Evolutionary conservation across 371 early-diverging fungal species (phyloP), one percentile per base, ranked within the genome.

Genomic region (Dinochytrium kinnereticum): DNA sequence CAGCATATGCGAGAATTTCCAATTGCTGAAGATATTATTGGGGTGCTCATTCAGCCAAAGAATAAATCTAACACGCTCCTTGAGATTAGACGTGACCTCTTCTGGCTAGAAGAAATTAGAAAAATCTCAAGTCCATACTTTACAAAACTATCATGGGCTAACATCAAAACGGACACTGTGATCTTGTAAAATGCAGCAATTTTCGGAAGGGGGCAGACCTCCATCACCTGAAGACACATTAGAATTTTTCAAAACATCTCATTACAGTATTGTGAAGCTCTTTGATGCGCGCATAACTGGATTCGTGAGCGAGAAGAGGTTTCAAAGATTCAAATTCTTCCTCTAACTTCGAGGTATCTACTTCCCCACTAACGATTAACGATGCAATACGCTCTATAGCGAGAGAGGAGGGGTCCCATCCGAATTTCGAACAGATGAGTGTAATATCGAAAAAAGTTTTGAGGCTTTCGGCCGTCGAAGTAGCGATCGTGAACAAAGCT

Each of bases 11-110:
- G 17, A 34, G 15, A 61, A 24, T 2, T 7, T 28, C 61, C 61
- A 61, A 2, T 3, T 17, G 37, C 17, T 33, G 61, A 61, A 61
- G 34, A 61, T 61, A 61, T 61, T 61, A 26, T 37, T 61, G 3
- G 34, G 61, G 34, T 61, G 61, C 2, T 61, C 61, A 5, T 7
- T 7, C 7, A 61, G 13, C 61, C 61, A 61, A 15, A 7, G 13
- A 34, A 61, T 31, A 7, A 61, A 37, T 13, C 24, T 61, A 17
- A 61, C 26, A 13, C 61, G 31, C 7, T 61, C 61, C 26, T 13
- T 53, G 13, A 53, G 26, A 5, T 24, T 24, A 26, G n/a, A 26
- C 13, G 26, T 44, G 49, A 44, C 49, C 13, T 44, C 57, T 28
- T 55, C n/a, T n/a, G n/a, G n/a, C n/a, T n/a, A n/a, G n/a, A n/a